Evolutionary conservation across 352 stramenopile species (phyloP).

Genomic region (Globisporangium okanoganense): DNA sequence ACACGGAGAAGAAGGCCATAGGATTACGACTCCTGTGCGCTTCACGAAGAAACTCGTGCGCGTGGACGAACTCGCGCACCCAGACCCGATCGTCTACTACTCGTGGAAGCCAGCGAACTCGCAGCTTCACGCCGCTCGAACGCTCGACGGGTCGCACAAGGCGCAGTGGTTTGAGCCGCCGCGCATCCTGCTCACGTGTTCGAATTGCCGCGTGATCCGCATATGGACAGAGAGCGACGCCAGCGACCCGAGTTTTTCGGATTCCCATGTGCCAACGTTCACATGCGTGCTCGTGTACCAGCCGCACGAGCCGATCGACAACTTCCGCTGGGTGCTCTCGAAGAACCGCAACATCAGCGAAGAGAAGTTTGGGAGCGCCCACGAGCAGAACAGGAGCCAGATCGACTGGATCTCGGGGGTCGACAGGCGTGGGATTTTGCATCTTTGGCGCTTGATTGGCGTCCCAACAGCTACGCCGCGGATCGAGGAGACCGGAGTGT

Average conservation of each 20-base stretch:
- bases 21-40: not conserved
- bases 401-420: conserved; percentile 77
- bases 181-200: conserved; percentile 77
- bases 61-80: conserved; percentile 44
- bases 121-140: conserved; percentile 42
- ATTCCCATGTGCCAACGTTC: conserved; percentile 20
- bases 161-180: conserved; percentile 72
- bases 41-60: conserved; percentile 15
- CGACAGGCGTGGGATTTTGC: conserved; percentile 55
- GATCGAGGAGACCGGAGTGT: conserved; percentile 55
- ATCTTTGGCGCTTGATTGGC: conserved; percentile 60
- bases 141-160: conserved; percentile 53
- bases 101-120: conserved; percentile 76
- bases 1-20: not conserved
- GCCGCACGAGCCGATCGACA: conserved; percentile 46
- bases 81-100: conserved; percentile 70
- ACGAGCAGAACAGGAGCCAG: conserved; percentile 37
- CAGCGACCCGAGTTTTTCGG: not conserved
- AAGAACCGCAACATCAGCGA: conserved; percentile 81
- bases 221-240: conserved; percentile 55
- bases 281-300: conserved; percentile 43
- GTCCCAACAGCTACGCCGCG: conserved; percentile 23
- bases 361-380: conserved; percentile 56
- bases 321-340: conserved; percentile 75
- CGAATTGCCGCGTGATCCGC: conserved; percentile 36